Conservation (phyloP, 2,329 filamentous ascomycete species). For the Penicillium sp. region DNA sequence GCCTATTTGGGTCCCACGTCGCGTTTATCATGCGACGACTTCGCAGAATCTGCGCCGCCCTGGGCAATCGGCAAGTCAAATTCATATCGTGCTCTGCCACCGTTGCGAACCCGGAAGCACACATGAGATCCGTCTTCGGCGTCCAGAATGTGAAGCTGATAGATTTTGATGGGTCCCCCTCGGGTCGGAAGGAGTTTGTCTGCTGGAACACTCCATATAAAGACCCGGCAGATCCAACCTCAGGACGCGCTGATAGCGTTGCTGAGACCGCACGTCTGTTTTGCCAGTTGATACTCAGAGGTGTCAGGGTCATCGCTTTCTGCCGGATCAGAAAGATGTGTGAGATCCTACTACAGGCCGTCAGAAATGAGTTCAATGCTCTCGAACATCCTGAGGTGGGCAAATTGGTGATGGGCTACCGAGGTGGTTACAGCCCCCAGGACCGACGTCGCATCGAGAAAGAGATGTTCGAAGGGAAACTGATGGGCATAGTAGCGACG, state of each 20-base stretch:
- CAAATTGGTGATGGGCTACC: slow-evolving; percentile 86
- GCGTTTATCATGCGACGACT: slow-evolving; percentile 91
- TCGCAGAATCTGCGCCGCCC: slow-evolving; percentile 80
- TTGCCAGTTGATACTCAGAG: slow-evolving; percentile 82
- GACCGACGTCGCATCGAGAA: slow-evolving; percentile 84
- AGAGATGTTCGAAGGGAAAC: slow-evolving; percentile 95
- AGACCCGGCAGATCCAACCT: slow-evolving; percentile 81
- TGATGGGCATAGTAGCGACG: slow-evolving; percentile 90
- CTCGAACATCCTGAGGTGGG: slow-evolving; percentile 74
- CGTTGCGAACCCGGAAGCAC: slow-evolving; percentile 84
- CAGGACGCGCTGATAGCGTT: slow-evolving; percentile 79
- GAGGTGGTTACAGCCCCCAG: slow-evolving; percentile 90
- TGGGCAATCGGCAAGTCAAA: slow-evolving; percentile 80
- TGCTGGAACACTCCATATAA: slow-evolving; percentile 98
- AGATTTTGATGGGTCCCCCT: slow-evolving; percentile 90
- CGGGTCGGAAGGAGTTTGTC: slow-evolving; percentile 88
- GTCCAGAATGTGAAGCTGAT: slow-evolving; percentile 76
- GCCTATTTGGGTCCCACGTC: slow-evolving; percentile 88
- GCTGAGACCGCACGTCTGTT: slow-evolving; percentile 87
- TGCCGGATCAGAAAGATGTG: slow-evolving; percentile 85
- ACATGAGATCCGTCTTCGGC: slow-evolving; percentile 94
- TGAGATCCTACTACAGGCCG: slow-evolving; percentile 75
- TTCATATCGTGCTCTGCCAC: slow-evolving; percentile 98
- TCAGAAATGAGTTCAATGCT: slow-evolving; percentile 72
- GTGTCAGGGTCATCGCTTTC: slow-evolving; percentile 90